Evolutionary conservation across 2,329 filamentous ascomycete genomes (phyloP), one percentile per base, ranked within the genome.

Genomic region (Trichoderma hamatum): DNA sequence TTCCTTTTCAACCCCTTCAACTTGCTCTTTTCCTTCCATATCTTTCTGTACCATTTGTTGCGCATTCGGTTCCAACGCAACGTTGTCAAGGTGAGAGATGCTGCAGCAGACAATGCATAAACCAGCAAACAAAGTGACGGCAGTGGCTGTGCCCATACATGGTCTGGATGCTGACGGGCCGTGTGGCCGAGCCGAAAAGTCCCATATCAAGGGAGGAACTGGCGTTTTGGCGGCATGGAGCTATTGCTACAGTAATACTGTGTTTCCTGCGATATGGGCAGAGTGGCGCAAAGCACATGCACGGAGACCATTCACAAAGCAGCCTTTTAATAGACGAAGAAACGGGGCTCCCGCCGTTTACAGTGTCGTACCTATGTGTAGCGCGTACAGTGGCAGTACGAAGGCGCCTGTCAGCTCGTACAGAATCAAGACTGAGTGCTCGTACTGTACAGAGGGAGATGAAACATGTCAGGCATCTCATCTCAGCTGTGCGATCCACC

Each of bases 91-190:
- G 21, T 24, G 10, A 26, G 51, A 28, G 51, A 54, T 54, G 26
- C 46, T 49, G 46, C 46, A 24, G 46, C 46, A 49, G n/a, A 49
- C n/a, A 46, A 46, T 49, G 46, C 46, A 49, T 21, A 28, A 54
- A 54, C 5, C 51, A 54, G 26, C 51, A 43, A 43, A 24, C n/a
- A 36, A 24, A 16, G 32, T 36, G 55, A 36, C 55, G 55, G 55
- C 30, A 46, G 52, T 26, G 62, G 62, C 62, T 34, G 49, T 28
- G 61, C 32, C 19, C 21, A 43, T 30, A 9, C 39, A 24, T 39
- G 61, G 61, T 64, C 61, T 64, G 61, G 61, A 64, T 43, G 52
- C 52, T 58, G 32, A 58, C 55, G 55, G 55, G 55, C 55, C 55
- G 55, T 58, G 32, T 24, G 32, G 30, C 55, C 55, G 32, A 36